A percentile compares a stretch with the other conserved stretches of the same genome.
These are phyloP conservation scores for Heterobasidion occidentale DNA, from an alignment of 1,284 basidiomycete species.

Conservation along the genomic window DNA sequence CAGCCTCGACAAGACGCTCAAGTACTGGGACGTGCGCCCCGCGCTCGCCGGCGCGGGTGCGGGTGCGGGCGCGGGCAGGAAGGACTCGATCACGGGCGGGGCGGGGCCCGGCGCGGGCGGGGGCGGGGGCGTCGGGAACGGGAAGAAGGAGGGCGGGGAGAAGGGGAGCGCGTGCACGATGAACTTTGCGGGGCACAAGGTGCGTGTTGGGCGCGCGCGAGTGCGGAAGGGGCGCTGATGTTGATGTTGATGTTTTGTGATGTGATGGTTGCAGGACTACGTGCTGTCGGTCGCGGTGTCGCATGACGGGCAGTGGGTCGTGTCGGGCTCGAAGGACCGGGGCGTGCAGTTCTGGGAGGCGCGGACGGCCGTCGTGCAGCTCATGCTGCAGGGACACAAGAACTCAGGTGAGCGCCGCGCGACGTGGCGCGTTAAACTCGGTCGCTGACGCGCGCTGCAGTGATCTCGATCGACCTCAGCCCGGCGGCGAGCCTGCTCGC, in stretches of 20 bases:
- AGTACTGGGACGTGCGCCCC: slow-evolving; percentile 58
- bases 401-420: slow-evolving; percentile 49
- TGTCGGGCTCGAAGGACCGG: slow-evolving; percentile 73
- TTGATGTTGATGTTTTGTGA: no score
- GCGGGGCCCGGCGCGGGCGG: slow-evolving; percentile 14
- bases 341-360: slow-evolving; percentile 76
- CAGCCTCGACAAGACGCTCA: slow-evolving; percentile 67
- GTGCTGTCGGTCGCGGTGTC: slow-evolving; percentile 60
- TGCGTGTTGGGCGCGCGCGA: no score
- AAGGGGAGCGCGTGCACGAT: slow-evolving; percentile 44
- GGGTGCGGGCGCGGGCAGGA: slow-evolving; percentile 7
- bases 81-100: slow-evolving; percentile 10
- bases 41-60: slow-evolving; percentile 2
- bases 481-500: slow-evolving; percentile 68
- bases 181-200: slow-evolving; percentile 67
- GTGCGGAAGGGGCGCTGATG: no score
- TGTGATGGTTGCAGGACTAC: slow-evolving; percentile 50
- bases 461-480: slow-evolving; percentile 80
- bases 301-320: slow-evolving; percentile 69
- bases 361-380: slow-evolving; percentile 57
- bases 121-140: slow-evolving; percentile 12
- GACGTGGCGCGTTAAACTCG: neutral
- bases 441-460: slow-evolving; percentile 24
- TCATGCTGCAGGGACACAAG: slow-evolving; percentile 81
- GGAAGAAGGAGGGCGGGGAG: slow-evolving; percentile 24